Evolutionary conservation across 108 stramenopile species (phyloP).

Genomic region (Skeletonema potamos): DNA sequence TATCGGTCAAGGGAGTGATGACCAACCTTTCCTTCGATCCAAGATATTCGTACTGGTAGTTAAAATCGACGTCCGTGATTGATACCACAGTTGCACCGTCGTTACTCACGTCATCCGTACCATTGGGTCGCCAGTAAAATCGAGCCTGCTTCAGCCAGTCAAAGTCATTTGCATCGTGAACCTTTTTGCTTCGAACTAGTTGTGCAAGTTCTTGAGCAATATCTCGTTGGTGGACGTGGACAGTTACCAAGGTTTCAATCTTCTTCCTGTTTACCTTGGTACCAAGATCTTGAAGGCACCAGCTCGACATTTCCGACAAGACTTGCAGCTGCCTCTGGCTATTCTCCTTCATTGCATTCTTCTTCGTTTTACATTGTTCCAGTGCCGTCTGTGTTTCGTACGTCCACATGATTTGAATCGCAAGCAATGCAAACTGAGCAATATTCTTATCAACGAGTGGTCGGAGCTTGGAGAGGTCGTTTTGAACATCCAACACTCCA

Average conservation of each 20-base stretch:
- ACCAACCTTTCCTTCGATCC: conserved; percentile 93
- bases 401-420: conserved; percentile 88
- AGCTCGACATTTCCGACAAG: conserved; percentile 74
- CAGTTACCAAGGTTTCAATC: conserved; percentile 91
- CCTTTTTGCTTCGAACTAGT: conserved; percentile 63
- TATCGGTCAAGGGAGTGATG: conserved; percentile 90
- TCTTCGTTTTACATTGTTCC: conserved; percentile 77
- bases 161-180: conserved; percentile 87
- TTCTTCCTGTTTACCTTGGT: conserved; percentile 86
- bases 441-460: conserved; percentile 78
- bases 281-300: conserved; percentile 89
- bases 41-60: conserved; percentile 93
- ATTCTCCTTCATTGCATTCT: conserved; percentile 84
- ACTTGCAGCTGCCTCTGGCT: conserved; percentile 71
- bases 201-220: conserved; percentile 78
- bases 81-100: conserved; percentile 82
- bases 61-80: conserved; percentile 90
- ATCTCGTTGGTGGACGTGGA: conserved; percentile 91
- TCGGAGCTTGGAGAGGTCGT: conserved; percentile 69
- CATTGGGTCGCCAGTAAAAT: conserved; percentile 90
- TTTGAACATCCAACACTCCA: conserved; percentile 55
- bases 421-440: conserved; percentile 91
- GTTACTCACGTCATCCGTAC: conserved; percentile 67
- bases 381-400: conserved; percentile 83
- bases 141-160: conserved; percentile 93